phyloP scores from a whole-genome alignment of 2,329 filamentous ascomycete species.

The Trichoderma hamatum region DNA sequence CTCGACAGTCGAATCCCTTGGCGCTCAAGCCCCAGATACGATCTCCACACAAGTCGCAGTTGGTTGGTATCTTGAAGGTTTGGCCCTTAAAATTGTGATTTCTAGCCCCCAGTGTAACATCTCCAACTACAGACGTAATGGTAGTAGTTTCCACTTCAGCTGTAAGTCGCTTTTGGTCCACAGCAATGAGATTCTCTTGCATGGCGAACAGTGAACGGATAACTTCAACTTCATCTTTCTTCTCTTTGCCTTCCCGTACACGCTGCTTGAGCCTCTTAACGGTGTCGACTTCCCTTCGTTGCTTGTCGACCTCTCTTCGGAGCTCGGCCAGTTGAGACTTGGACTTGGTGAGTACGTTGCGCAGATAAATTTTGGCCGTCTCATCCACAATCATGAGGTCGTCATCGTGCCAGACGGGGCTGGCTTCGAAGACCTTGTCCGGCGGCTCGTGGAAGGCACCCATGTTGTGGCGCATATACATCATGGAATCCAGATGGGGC shows the following conservation, averaged over 20 bases:
- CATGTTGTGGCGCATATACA: conserved; percentile 95
- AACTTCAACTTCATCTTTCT: conserved; percentile 84
- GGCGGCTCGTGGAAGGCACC: conserved; percentile 78
- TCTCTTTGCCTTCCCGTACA: conserved; percentile 81
- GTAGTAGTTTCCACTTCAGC: conserved; percentile 93
- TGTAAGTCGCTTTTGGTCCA: conserved; percentile 80
- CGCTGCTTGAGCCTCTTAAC: conserved; percentile 73
- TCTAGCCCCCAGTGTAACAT: conserved; percentile 87
- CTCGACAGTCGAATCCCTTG: conserved; percentile 93
- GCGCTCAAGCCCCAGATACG: conserved; percentile 96
- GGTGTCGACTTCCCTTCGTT: conserved; percentile 80
- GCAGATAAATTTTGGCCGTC: conserved; percentile 82
- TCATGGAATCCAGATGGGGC: conserved; percentile 90
- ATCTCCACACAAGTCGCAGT: conserved; percentile 95
- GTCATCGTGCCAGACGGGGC: conserved; percentile 96
- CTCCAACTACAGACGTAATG: conserved; percentile 87
- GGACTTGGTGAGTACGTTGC: conserved; percentile 89
- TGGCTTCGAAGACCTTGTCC: conserved; percentile 88
- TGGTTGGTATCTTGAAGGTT: conserved; percentile 98
- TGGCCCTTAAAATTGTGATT: conserved; percentile 99
- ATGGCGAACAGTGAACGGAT: conserved; percentile 81
- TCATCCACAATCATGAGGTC: conserved; percentile 85
- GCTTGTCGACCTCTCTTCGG: conserved; percentile 81
- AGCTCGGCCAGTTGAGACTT: conserved; percentile 82
- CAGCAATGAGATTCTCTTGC: conserved; percentile 82